A percentile compares a stretch with the other conserved stretches of the same genome.
These are phyloP conservation scores for Exophiala mesophila DNA, from an alignment of 2,329 filamentous ascomycete species.

Conservation along the genomic window DNA sequence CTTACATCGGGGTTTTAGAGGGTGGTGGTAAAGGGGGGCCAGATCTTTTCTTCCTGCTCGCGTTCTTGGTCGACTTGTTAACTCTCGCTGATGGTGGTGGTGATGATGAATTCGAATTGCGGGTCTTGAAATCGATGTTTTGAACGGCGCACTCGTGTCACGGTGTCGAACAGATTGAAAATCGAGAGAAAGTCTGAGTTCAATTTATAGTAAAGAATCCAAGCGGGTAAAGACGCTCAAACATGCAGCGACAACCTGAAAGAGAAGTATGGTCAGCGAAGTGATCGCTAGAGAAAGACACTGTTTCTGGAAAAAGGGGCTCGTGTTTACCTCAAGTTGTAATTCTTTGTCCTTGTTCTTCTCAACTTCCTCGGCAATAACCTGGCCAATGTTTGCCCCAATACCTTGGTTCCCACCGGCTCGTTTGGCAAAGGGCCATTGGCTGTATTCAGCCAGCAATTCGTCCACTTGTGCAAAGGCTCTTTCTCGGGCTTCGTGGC, in stretches of 20 bases:
- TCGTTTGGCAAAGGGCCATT: conserved; percentile 91
- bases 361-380: conserved; percentile 81
- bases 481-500: conserved; percentile 87
- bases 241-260: conserved; percentile 79
- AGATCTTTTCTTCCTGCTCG: too few species aligned
- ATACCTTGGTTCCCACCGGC: conserved; percentile 71
- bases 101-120: too few species aligned
- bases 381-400: conserved; percentile 84
- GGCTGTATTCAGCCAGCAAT: conserved; percentile 89
- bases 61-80: too few species aligned
- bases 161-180: too few species aligned
- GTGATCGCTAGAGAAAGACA: too few species aligned
- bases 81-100: too few species aligned
- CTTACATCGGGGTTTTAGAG: too few species aligned
- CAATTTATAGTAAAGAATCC: conserved; percentile 75
- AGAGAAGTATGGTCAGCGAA: too few species aligned
- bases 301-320: too few species aligned
- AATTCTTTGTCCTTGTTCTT: conserved; percentile 87
- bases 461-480: conserved; percentile 98
- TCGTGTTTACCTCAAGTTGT: conserved; percentile 76
- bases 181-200: background rate
- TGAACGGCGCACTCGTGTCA: too few species aligned
- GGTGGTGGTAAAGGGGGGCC: too few species aligned
- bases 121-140: too few species aligned
- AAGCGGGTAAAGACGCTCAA: conserved; percentile 95